Conservation (phyloP, 1,284 basidiomycete species). For the Sporisorium sorghi region DNA sequence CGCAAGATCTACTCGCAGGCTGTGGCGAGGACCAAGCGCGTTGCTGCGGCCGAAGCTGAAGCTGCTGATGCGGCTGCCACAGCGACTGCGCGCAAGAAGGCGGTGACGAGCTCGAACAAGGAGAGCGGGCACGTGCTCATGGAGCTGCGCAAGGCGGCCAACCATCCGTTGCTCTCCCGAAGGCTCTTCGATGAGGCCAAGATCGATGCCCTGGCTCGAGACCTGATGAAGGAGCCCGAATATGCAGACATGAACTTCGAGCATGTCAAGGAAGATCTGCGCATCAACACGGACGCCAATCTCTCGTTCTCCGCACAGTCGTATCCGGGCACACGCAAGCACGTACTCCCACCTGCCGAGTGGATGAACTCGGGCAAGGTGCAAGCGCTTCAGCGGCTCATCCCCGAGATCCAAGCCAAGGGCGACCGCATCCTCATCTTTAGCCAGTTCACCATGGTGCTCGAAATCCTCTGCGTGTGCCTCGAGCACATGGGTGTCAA, state of each 20-base stretch:
- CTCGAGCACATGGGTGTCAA: constrained; percentile 81
- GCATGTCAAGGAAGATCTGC: constrained; percentile 66
- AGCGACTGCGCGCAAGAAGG: constrained; percentile 16
- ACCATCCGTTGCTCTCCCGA: constrained; percentile 95
- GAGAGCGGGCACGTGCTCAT: constrained; percentile 81
- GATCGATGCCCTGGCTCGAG: constrained; percentile 80
- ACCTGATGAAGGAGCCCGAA: constrained; percentile 89
- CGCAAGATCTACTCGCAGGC: constrained; percentile 86
- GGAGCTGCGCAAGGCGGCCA: constrained; percentile 94
- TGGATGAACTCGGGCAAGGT: constrained; percentile 94
- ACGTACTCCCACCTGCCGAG: constrained; percentile 79
- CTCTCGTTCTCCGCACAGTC: constrained; percentile 54
- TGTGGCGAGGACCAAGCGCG: constrained; percentile 76
- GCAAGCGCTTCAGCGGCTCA: constrained; percentile 78
- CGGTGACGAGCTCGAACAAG: constrained; percentile 30
- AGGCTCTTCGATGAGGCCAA: constrained; percentile 82
- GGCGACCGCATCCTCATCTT: constrained; percentile 90
- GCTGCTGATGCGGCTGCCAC: constrained; percentile 16
- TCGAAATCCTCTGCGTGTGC: constrained; percentile 83
- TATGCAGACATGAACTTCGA: constrained; percentile 63
- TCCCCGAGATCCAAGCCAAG: constrained; percentile 78
- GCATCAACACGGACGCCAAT: constrained; percentile 68
- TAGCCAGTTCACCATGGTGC: constrained; percentile 75
- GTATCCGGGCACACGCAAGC: constrained; percentile 73
- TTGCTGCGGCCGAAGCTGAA: constrained; percentile 77